Base-by-base conservation (phyloP, 306 rosid genomes). In the Acacia acuminata region DNA sequence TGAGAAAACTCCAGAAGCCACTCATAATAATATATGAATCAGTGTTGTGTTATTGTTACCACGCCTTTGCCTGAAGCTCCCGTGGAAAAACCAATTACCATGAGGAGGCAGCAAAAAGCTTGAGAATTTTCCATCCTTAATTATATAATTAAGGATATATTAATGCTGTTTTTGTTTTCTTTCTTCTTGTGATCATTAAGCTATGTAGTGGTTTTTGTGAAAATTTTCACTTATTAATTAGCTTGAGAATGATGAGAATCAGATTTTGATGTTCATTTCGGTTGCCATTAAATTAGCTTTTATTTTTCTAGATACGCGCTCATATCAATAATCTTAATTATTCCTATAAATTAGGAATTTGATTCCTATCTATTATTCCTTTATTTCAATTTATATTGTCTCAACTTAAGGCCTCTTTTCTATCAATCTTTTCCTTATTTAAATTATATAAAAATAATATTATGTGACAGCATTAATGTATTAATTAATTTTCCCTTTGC, bases 1-100 rank as follows among this genome's bases (percentile, higher is more conserved):
- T 20, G 80, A 12, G 56, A 58, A 86, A 25, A 58, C 36, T 42
- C 58, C 53, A 74, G 86, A 84, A 64, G 36, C 70, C 45, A 81
- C 56, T 50, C 19, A 50, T 16, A 50, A 5, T 15, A 50, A 53
- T 14, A 15, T 15, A 15, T 15, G 12, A 53, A 22, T 22, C 7
- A 61, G 7, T 78, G 86, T 19, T 84, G 80, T 15, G 65, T 89
- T 27, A 81, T 89, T 47, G 82, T 90, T 73, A 67, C 24, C 70
- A 79, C 85, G 81, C 82, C 85, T 77, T 53, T 72, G 40, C 48
- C 22, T 56, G 90, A 85, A 14, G 8, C 8, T 16, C 48, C 75
- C 51, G 40, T 42, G 10, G 2, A 56, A 87, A 84, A 61, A 34
- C 76, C 86, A 76, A 64, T 12, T 48, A 48, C 73, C 78, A 45